These are phyloP conservation scores for Haplographium delicatum DNA, from an alignment of 495 filamentous ascomycete species.

Conservation along the genomic window DNA sequence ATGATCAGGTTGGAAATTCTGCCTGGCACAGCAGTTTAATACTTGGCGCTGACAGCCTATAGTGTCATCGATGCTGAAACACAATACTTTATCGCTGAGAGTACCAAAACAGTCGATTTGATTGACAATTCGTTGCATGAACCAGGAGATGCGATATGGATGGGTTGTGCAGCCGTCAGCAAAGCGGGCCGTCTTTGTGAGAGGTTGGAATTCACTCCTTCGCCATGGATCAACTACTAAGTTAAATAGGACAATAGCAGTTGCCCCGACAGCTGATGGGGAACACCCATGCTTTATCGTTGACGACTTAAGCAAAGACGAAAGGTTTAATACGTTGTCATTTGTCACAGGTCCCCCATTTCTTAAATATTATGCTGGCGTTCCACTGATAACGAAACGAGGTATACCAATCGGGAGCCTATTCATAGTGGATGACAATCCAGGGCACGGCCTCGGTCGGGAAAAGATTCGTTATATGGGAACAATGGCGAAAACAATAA, in stretches of 20 bases:
- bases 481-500: conserved; percentile 49
- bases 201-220: conserved; percentile 9
- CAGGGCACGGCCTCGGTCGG: conserved; percentile 35
- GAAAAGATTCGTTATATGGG: conserved; percentile 38
- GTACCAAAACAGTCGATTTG: conserved; percentile 38
- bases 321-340: conserved; percentile 38
- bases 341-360: conserved; percentile 39
- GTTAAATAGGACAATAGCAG: conserved; percentile 14
- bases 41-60: not conserved
- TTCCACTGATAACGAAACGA: conserved; percentile 59
- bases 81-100: conserved; percentile 53
- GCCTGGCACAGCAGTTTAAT: too few relatives aligned
- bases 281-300: conserved; percentile 22
- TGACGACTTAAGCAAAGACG: conserved; percentile 44
- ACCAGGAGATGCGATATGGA: conserved; percentile 38
- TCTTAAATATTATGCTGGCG: conserved; percentile 57
- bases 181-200: conserved; percentile 45
- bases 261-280: not conserved
- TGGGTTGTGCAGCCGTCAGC: conserved; percentile 36
- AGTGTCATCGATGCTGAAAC: conserved; percentile 34
- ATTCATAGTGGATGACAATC: conserved; percentile 57
- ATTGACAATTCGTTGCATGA: conserved; percentile 28
- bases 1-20: conserved; percentile 32
- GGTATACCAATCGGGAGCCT: conserved; percentile 69
- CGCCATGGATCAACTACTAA: conserved; percentile 2